Conservation (phyloP, 2,329 filamentous ascomycete species). For the Alternaria atra region DNA sequence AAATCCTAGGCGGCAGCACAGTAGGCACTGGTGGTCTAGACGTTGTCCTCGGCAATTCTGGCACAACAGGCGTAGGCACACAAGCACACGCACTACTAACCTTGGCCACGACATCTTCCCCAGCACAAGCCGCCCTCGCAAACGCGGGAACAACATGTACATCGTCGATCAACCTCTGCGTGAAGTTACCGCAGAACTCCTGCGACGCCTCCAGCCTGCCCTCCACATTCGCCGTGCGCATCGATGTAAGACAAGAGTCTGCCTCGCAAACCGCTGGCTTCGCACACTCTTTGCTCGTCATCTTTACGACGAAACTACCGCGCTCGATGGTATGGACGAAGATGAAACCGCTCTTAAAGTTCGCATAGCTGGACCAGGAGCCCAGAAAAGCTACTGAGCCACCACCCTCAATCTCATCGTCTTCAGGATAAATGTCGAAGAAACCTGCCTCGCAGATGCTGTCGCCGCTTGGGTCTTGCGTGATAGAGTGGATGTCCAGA, state of each 20-base stretch:
- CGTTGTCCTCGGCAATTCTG: slow-evolving; percentile 35
- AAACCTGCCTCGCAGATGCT: slow-evolving; percentile 52
- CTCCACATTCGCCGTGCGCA: slow-evolving; percentile 33
- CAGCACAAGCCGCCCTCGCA: slow-evolving; percentile 26
- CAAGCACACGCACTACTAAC: slow-evolving; percentile 39
- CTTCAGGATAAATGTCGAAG: slow-evolving; percentile 54
- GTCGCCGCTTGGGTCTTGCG: slow-evolving; percentile 46
- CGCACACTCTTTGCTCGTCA: slow-evolving; percentile 32
- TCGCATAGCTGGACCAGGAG: slow-evolving; percentile 51
- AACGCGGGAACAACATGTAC: slow-evolving; percentile 27
- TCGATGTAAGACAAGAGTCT: slow-evolving; percentile 25
- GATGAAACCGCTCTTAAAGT: slow-evolving; percentile 46
- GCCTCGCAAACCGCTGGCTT: slow-evolving; percentile 33
- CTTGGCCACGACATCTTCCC: slow-evolving; percentile 23
- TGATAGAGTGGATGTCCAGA: slow-evolving; percentile 49
- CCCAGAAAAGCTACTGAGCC: slow-evolving; percentile 52
- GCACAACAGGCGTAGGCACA: slow-evolving; percentile 33
- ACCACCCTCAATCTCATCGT: slow-evolving; percentile 46
- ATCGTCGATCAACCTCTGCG: slow-evolving; percentile 27
- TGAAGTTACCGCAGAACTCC: slow-evolving; percentile 31
- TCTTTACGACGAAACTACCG: slow-evolving; percentile 45
- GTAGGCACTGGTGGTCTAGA: slow-evolving; percentile 36
- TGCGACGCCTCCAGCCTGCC: slow-evolving; percentile 27
- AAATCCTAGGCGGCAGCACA: slow-evolving; percentile 32
- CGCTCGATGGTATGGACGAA: slow-evolving; percentile 50